These are phyloP conservation scores for Rhytidiadelphus loreus DNA, from an alignment of 225 moss, liverwort and hornwort species.

Conservation along the genomic window DNA sequence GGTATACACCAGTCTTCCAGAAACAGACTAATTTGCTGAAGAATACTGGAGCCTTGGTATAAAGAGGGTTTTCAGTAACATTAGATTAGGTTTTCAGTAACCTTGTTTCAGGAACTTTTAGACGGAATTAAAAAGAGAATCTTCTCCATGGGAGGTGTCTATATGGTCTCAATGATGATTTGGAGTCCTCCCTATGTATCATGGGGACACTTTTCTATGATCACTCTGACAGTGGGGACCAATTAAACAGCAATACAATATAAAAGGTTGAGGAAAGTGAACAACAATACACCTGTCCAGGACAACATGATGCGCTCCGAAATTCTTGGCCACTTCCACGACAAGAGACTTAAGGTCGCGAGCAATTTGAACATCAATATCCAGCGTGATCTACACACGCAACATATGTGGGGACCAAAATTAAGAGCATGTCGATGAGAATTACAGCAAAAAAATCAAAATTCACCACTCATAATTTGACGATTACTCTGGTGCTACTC, in stretches of 20 bases:
- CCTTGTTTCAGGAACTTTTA: not conserved
- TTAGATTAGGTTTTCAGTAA: not conserved
- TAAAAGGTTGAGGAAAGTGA: not conserved
- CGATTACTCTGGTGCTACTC: not conserved
- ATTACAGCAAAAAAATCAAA: not conserved
- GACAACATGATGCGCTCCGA: slow-evolving; percentile 45
- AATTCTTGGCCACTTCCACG: slow-evolving; percentile 44
- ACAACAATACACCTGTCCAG: slow-evolving; percentile 32
- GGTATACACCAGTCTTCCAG: not conserved
- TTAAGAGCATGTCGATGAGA: not conserved
- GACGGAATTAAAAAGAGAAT: not conserved
- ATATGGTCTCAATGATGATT: not conserved
- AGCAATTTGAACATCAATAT: slow-evolving; percentile 32
- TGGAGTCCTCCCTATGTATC: not conserved
- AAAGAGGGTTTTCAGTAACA: not conserved
- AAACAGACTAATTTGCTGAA: not conserved
- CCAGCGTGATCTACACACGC: slow-evolving; percentile 21
- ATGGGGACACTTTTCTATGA: not conserved
- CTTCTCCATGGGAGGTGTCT: not conserved
- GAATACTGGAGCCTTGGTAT: not conserved
- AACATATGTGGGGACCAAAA: not conserved
- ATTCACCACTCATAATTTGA: not conserved
- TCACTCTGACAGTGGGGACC: not conserved
- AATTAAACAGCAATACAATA: no score
- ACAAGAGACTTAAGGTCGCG: slow-evolving; percentile 32